Conservation (phyloP, 148 eudicot genomes). For the Silene latifolia region DNA sequence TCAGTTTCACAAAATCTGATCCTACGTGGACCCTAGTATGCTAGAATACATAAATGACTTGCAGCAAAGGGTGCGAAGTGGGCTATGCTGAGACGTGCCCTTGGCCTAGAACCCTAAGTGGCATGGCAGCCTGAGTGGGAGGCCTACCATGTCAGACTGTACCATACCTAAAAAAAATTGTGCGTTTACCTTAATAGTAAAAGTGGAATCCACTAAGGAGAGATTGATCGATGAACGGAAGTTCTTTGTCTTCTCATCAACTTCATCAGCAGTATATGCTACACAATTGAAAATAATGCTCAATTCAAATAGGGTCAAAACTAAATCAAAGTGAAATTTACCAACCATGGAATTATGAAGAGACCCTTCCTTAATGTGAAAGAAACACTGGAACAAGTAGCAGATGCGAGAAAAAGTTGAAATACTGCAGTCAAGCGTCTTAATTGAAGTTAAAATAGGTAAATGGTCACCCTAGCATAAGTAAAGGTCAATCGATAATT, state of each 20-base stretch:
- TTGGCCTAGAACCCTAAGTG: background rate
- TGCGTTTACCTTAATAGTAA: conserved; percentile 26
- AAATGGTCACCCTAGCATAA: too few relatives aligned
- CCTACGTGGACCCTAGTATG: too few relatives aligned
- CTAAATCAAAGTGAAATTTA: background rate
- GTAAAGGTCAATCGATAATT: too few relatives aligned
- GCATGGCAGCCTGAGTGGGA: background rate
- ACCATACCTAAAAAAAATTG: too few relatives aligned
- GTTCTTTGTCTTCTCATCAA: conserved; percentile 69
- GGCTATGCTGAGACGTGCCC: background rate
- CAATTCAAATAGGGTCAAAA: conserved; percentile 3
- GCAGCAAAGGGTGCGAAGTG: background rate
- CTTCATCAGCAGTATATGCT: conserved; percentile 78
- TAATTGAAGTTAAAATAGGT: too few relatives aligned
- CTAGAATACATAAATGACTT: background rate
- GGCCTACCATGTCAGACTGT: background rate
- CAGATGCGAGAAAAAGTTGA: background rate
- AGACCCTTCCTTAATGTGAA: background rate
- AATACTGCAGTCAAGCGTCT: background rate
- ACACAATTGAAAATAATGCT: conserved; percentile 15
- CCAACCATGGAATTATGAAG: background rate
- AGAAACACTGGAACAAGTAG: background rate
- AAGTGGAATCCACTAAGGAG: conserved; percentile 37
- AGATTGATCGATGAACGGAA: conserved; percentile 50
- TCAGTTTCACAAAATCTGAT: too few relatives aligned